Evolutionary conservation across 768 basidiomycete species (phyloP), one percentile per base, ranked within the genome.

Genomic region (Thelephora aurantiotincta): DNA sequence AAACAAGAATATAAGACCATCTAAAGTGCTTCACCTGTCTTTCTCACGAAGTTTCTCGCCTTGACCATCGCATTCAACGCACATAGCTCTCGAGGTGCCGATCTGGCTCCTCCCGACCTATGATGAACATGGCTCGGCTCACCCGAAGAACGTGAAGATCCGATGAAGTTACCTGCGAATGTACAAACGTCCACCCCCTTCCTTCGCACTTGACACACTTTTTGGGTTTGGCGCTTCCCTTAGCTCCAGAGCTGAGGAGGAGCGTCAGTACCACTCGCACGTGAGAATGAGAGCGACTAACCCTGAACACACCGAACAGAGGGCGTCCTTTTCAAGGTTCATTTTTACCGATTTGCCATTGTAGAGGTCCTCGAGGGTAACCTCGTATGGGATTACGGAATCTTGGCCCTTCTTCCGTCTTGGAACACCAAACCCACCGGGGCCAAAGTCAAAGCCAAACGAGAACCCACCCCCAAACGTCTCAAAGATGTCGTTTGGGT

Each of bases 331-430:
- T 64, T 94, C 91, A 70, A 96, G 77, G 55, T 78, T 86, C 69
- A 97, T 78, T 59, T 81, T 86, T 48, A 92, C 81, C 9, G 73
- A 75, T 64, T 92, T 93, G 26, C 93, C 94, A 48, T 83, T 86
- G 65, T 90, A 97, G 18, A 93, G 67, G 60, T 98, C 93, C 63
- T 96, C 93, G 26, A 98, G 71, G 4, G 86, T 82, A 46, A 94
- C 86, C 35, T 87, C 73, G 60, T 93, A 84, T 3, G 80, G 76
- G 52, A 90, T 78, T 42, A 80, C 68, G 18, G 81, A 75, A 59
- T 92, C 80, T 54, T 83, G 71, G 13, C 82, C 82, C 55, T 76
- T 79, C 12, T 68, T 68, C 52, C 74, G 65, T 52, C 70, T 64
- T 45, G 63, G 57, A 14, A 68, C 66, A 35, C 64, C 55, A 26